Evolutionary conservation across 116 monocot species (phyloP).

Genomic region (Iris pallida): DNA sequence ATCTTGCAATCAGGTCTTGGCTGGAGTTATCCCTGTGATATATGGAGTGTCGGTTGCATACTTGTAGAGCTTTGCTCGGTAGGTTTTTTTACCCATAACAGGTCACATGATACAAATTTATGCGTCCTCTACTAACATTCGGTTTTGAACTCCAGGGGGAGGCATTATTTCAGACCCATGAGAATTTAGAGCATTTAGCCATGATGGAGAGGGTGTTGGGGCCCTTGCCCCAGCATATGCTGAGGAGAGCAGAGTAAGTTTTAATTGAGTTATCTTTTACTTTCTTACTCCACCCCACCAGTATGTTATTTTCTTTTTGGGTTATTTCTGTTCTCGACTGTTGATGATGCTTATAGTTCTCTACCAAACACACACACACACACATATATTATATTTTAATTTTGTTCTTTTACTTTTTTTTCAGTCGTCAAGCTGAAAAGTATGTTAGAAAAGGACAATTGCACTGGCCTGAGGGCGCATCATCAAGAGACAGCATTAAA

Average conservation of each 20-base stretch:
- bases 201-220: constrained; percentile 44
- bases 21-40: constrained; percentile 35
- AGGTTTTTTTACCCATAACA: neutral
- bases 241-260: constrained; percentile 33
- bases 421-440: constrained; percentile 20
- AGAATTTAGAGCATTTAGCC: constrained; percentile 33
- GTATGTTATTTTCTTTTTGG: no score
- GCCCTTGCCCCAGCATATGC: constrained; percentile 25
- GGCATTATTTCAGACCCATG: constrained; percentile 35
- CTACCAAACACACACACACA: no score
- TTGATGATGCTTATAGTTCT: no score
- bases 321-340: no score
- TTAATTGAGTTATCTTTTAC: neutral
- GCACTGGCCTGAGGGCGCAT: constrained; percentile 28
- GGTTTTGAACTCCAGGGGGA: constrained; percentile 16
- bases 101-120: no score
- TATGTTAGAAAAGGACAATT: constrained; percentile 24
- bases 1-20: constrained; percentile 21
- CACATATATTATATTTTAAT: neutral
- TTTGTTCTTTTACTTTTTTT: neutral
- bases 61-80: constrained; percentile 37
- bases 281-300: no score
- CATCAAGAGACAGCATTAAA: constrained; percentile 21
- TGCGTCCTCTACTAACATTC: no score
- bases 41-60: constrained; percentile 41